Evolutionary conservation across 2,329 filamentous ascomycete genomes (phyloP), one percentile per base, ranked within the genome.

Genomic region (Beauveria australis): DNA sequence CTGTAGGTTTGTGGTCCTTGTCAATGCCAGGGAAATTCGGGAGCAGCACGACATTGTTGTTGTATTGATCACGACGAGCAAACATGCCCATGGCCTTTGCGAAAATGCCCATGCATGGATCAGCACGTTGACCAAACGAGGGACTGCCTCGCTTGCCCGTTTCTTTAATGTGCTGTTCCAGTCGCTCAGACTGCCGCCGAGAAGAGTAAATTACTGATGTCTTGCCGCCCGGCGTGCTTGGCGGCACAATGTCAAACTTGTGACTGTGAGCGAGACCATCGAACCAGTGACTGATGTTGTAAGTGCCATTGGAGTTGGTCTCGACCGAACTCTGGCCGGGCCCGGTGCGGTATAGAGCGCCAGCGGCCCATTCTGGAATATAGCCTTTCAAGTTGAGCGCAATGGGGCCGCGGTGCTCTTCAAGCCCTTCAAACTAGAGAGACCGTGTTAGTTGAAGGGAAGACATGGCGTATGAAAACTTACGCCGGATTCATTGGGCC

Each of bases 51-150:
- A 94, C 89, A 8, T 81, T 76, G 64, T 91, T 91, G 43, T 80
- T 76, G 48, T 75, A 63, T 28, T 70, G 62, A n/a, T 64, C 62
- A 6, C 65, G 63, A 2, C 67, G 68, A 9, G 70, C 71, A 71
- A 88, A 88, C 22, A 85, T 69, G 61, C 82, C 79, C 82, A 87
- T 86, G 62, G 88, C 72, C 70, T 94, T 93, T 61, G 82, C 78
- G 69, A 91, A 91, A 43, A 91, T 74, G 16, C 84, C 85, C 55
- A 89, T 78, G 69, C 90, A 94, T 0, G 89, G 89, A 66, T 95
- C 90, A 2, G 81, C 79, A 63, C 83, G 84, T 64, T 90, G 86
- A 0, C 78, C 91, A 69, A 94, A 95, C 4, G 81, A 85, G 62
- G 87, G 76, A 19, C 76, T 75, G 1, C 79, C 74, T 1, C 82